These are phyloP conservation scores for Daldinia loculata DNA, from an alignment of 495 filamentous ascomycete species.

Conservation along the genomic window DNA sequence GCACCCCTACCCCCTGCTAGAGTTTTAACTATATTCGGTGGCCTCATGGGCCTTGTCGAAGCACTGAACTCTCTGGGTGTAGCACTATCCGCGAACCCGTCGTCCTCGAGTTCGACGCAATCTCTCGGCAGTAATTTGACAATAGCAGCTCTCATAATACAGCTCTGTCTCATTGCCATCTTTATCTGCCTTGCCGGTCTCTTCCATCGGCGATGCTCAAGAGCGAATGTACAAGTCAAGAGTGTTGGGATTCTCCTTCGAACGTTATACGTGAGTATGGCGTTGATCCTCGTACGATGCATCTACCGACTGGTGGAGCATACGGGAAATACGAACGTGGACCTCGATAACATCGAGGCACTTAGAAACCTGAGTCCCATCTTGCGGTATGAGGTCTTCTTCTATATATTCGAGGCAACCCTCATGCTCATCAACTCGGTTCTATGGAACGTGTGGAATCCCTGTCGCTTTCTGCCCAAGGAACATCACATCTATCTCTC, in stretches of 20 bases:
- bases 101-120: conserved; percentile 1
- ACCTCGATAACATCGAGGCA: conserved; percentile 25
- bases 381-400: conserved; percentile 46
- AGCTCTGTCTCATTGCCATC: conserved; percentile 43
- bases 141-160: conserved; percentile 43
- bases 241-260: conserved; percentile 30
- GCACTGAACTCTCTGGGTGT: conserved; percentile 47
- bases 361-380: conserved; percentile 44
- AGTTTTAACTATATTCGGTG: conserved; percentile 47
- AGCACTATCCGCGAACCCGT: conserved; percentile 43
- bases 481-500: conserved; percentile 41
- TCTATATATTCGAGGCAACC: conserved; percentile 49
- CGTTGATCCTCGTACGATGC: conserved; percentile 44
- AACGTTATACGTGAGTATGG: conserved; percentile 47
- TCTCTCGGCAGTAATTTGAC: conserved; percentile 40
- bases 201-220: conserved; percentile 46
- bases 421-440: conserved; percentile 49
- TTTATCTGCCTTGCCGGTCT: conserved; percentile 43
- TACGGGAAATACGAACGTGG: conserved; percentile 37
- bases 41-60: conserved; percentile 45
- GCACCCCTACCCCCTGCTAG: conserved; percentile 43
- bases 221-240: conserved; percentile 8
- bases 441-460: conserved; percentile 49
- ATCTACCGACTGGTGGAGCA: conserved; percentile 50
- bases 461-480: conserved; percentile 43